Conservation (phyloP, 169 alveolate species). For the Perkinsus olseni region DNA sequence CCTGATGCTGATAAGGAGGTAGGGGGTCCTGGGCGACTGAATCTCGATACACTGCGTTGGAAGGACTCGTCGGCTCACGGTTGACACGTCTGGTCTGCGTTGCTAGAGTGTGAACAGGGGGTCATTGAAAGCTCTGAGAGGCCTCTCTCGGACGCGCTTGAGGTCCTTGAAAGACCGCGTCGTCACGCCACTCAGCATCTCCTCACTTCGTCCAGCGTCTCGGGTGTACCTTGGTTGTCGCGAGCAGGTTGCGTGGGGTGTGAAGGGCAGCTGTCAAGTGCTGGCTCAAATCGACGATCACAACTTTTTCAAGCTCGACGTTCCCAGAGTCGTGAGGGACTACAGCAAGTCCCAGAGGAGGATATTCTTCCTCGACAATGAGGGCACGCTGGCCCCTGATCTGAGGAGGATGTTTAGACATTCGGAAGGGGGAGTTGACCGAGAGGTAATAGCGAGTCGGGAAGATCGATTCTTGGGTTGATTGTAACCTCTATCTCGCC, state of each 20-base stretch:
- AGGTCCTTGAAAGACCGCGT: too few species aligned
- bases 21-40: too few species aligned
- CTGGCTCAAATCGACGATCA: neutral
- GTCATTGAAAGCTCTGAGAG: too few species aligned
- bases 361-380: conserved; percentile 25
- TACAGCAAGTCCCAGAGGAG: neutral
- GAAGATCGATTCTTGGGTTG: too few species aligned
- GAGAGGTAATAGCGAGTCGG: neutral
- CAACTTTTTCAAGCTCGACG: neutral
- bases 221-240: too few species aligned
- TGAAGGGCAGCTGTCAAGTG: neutral
- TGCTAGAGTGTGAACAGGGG: too few species aligned
- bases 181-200: too few species aligned
- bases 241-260: neutral
- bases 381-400: conserved; percentile 30
- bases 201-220: too few species aligned
- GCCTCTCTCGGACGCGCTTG: too few species aligned
- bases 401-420: conserved; percentile 7
- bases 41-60: too few species aligned
- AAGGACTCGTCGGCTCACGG: too few species aligned
- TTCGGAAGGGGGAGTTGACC: neutral
- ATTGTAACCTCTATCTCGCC: neutral
- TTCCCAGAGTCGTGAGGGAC: neutral
- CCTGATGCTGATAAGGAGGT: neutral
- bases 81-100: too few species aligned